Evolutionary conservation across 163 green algal species (phyloP), one percentile per base, ranked within the genome.

Genomic region (Coccomyxa subellipsoidea): DNA sequence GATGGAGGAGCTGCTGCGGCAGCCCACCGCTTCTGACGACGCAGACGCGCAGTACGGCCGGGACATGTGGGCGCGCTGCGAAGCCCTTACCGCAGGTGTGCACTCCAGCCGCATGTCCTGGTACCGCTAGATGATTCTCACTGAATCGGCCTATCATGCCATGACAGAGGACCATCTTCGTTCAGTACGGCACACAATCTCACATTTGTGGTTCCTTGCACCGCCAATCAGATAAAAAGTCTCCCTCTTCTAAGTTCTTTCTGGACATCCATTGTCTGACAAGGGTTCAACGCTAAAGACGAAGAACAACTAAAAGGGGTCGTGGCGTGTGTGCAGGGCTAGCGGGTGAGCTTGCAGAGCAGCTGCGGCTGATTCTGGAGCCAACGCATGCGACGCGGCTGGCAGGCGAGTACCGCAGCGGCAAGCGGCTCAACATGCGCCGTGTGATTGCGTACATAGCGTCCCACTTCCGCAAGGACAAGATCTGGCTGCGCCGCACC

Each of bases 351-450:
- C 93, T 99, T 40, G 89, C 94, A 36, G 97, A 99, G 91, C 93
- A 98, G 90, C 92, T 99, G 85, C 91, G 97, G 32, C 89, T 99
- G 21, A 96, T 99, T 15, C 84, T 99, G 81, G 95, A 99, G 88
- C 97, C 97, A 25, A 98, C 92, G 38, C 84, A 95, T 71, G 96
- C 96, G 2, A 95, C 82, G 84, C 91, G 94, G 54, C 91, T 99
- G 69, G 94, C 92, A 15, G 97, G 97, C 0, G 97, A 99, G 81
- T 99, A 95, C 92, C 90, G 94, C 32, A 98, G 92, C 12, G 96
- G 96, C 73, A 99, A 99, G 92, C 92, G 97, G 77, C 95, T 99
- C 85, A 98, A 96, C 92, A 99, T 99, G 96, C 96, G 95, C 82
- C 95, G 95, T 79, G 95, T 99, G 38, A 98, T 99, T 32, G 90